Evolutionary conservation across 1,284 basidiomycete genomes (phyloP), one percentile per base, ranked within the genome.

Genomic region (Gymnopus androsaceus): DNA sequence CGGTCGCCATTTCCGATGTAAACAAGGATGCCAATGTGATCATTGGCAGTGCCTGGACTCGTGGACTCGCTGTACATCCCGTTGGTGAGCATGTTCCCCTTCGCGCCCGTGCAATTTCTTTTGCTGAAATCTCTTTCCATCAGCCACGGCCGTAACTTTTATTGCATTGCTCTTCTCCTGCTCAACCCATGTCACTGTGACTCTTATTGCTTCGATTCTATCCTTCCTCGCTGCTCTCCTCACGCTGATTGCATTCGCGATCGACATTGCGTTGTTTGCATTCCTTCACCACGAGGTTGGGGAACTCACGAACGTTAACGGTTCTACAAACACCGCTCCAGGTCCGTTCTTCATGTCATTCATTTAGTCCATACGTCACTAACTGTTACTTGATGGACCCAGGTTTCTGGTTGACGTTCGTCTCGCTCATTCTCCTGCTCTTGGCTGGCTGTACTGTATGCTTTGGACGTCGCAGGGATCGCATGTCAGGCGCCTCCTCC

Each of bases 341-440:
- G 88, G 87, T 86, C 63, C 51, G 78, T 50, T 19, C 17, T 68
- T 14, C 30, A 48, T 33, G 33, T 54, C 49, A 17, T 46, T 49
- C 31, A 31, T n/a, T 34, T 45, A 27, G 34, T 55, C 19, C 17
- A 45, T 19, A 50, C 33, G 46, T n/a, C 54, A 37, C 30, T 51
- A 50, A 60, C 51, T 30, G 27, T n/a, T 31, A 14, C 21, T 47
- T 51, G 31, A 50, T 54, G 46, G n/a, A n/a, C 44, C 56, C 54
- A 87, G 88, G 80, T 8, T 87, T 90, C 69, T 91, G 88, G 88
- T 69, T 90, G 67, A 89, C 86, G 3, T 81, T 90, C 62, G 81
- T 77, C n/a, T 70, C 83, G 14, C 72, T 90, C 67, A 70, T 89
- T 58, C 76, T 89, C 2, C 79, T 87, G 19, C 70, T 82, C 44